Base-by-base conservation (phyloP, 208 protist species). In the Crithidia brevicula region DNA sequence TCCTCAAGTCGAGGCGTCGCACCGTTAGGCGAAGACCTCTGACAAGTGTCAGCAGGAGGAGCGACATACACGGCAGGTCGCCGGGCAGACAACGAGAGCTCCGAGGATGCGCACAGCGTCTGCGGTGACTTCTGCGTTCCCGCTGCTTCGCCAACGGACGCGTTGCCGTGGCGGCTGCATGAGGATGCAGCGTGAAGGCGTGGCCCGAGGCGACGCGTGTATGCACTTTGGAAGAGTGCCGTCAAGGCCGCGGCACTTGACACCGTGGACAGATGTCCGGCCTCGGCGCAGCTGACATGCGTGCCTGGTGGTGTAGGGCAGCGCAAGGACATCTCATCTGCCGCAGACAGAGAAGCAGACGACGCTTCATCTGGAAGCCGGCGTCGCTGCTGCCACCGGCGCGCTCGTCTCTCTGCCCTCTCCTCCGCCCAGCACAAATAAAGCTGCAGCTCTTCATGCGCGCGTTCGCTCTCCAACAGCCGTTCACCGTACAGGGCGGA, bases 391-490 rank as follows among this genome's bases (percentile, higher is more conserved):
- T 31, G 40, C 40, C 40, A 34, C n/a, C 13, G 56, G 22, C 40
- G 23, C 15, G 8, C 40, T 16, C 18, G 59, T 4, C 43, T n/a
- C 27, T 74, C 60, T 6, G 60, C 59, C n/a, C 38, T 61, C 45
- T 74, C 69, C 13, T 74, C 51, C 7, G 69, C 59, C 69, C 69
- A 74, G 60, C 69, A 74, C 4, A 74, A 52, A 34, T 68, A 74
- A 10, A 67, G 60, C 34, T 54, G 60, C 10, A 74, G 51, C 30
- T 74, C 69, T 9, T 74, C 69, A 30, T 67, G 53, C 10, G 18
- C 51, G 25, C 43, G 28, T 10, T 74, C 69, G 33, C 61, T 50
- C 4, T 45, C 33, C 45, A 74, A 60, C 40, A 74, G 61, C 0
- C 52, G 59, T 1, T 16, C 34, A 13, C 60, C 38, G 45, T 74